Conservation (phyloP, 441 rosid species). For the Euphorbia corollata region DNA sequence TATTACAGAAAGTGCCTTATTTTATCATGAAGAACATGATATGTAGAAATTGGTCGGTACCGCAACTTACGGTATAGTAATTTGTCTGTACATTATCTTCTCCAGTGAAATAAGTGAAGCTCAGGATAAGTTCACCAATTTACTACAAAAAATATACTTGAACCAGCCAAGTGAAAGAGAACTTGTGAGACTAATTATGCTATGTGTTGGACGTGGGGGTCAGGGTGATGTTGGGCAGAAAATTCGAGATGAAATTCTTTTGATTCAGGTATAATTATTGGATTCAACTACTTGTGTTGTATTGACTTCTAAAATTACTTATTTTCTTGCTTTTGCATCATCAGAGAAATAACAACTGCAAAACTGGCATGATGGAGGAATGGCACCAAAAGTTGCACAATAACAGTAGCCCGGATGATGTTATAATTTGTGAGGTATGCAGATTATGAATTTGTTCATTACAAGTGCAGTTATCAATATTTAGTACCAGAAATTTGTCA, state of each 20-base stretch:
- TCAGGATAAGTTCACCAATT: slow-evolving; percentile 51
- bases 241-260: slow-evolving; percentile 65
- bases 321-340: slow-evolving; percentile 11
- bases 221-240: slow-evolving; percentile 67
- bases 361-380: slow-evolving; percentile 73
- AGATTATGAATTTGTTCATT: neutral
- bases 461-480: neutral
- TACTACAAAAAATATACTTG: slow-evolving; percentile 41
- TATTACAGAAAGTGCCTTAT: neutral
- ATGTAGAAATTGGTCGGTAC: neutral
- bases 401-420: slow-evolving; percentile 64
- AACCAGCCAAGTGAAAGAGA: slow-evolving; percentile 49
- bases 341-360: slow-evolving; percentile 63
- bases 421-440: slow-evolving; percentile 65
- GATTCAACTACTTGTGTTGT: slow-evolving; percentile 12
- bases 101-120: slow-evolving; percentile 72
- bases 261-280: slow-evolving; percentile 40
- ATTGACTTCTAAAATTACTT: slow-evolving; percentile 6
- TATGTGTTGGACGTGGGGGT: slow-evolving; percentile 64
- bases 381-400: slow-evolving; percentile 81
- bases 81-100: neutral
- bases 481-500: neutral
- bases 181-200: slow-evolving; percentile 48
- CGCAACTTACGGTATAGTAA: neutral
- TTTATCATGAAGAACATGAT: neutral